Percentiles rank a stretch among this genome's conserved stretches.
These are phyloP conservation scores for Microbotryomycetes sp. DNA, from an alignment of 1,284 basidiomycete species.

Conservation along the genomic window DNA sequence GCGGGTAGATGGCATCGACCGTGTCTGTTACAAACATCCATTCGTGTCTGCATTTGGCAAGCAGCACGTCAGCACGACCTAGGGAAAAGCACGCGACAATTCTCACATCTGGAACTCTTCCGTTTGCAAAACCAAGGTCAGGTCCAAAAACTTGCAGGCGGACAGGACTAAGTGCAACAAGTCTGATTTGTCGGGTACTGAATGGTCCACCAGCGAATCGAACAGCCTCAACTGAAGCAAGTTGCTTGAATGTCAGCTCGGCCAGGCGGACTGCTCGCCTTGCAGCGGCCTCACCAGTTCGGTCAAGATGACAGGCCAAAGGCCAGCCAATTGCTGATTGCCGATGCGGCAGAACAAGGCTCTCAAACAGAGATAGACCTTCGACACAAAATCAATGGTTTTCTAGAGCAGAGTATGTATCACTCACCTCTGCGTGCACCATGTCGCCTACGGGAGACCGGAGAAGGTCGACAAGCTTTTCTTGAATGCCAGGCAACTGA, in stretches of 20 bases:
- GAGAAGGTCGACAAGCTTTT: conserved; percentile 90
- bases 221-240: conserved; percentile 51
- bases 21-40: conserved; percentile 99
- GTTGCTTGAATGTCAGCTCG: too few species aligned
- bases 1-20: conserved; percentile 84
- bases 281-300: conserved; percentile 60
- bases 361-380: conserved; percentile 79
- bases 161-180: conserved; percentile 73
- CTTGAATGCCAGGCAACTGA: conserved; percentile 86
- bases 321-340: conserved; percentile 82
- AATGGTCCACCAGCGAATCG: conserved; percentile 45
- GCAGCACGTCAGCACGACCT: not conserved
- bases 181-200: conserved; percentile 45
- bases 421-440: conserved; percentile 75
- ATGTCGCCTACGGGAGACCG: conserved; percentile 67
- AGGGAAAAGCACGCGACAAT: not conserved
- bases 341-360: conserved; percentile 87
- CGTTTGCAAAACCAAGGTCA: conserved; percentile 82
- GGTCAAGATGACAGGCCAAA: conserved; percentile 93
- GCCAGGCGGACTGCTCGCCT: too few species aligned
- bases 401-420: not conserved
- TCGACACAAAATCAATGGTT: not conserved
- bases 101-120: conserved; percentile 97
- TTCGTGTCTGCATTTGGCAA: conserved; percentile 72
- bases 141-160: conserved; percentile 87